These are phyloP conservation scores for Protostelium mycophagum DNA, from an alignment of 78 protist genomes.

Conservation along the genomic window DNA sequence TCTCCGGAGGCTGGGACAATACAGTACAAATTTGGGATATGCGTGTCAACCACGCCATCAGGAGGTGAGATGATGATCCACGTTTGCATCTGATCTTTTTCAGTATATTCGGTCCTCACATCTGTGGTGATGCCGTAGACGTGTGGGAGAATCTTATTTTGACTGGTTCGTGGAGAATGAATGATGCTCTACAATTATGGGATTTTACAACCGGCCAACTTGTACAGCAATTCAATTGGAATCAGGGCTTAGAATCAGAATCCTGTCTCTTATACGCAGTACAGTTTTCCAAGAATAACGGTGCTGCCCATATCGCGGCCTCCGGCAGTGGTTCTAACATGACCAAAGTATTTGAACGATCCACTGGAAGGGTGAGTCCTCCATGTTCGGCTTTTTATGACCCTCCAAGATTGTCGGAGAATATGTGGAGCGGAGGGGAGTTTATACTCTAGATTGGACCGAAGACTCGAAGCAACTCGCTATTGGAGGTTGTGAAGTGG, in stretches of 20 bases:
- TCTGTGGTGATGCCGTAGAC: slow-evolving; percentile 57
- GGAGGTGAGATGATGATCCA: not conserved
- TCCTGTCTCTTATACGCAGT: slow-evolving; percentile 26
- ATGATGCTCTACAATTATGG: slow-evolving; percentile 26
- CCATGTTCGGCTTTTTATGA: too few relatives aligned
- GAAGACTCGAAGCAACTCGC: not conserved
- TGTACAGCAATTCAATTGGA: not conserved
- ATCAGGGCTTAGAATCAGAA: not conserved
- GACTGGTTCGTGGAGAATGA: slow-evolving; percentile 22
- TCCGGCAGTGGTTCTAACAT: slow-evolving; percentile 29
- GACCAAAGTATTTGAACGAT: slow-evolving; percentile 2
- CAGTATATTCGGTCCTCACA: slow-evolving; percentile 39
- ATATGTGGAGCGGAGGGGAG: not conserved
- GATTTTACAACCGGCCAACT: slow-evolving; percentile 13
- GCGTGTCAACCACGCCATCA: not conserved
- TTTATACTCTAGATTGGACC: slow-evolving; percentile 3
- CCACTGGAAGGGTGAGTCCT: too few relatives aligned
- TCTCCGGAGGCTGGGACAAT: slow-evolving; percentile 97
- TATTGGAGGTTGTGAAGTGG: not conserved
- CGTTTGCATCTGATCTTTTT: not conserved
- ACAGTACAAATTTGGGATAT: slow-evolving; percentile 96
- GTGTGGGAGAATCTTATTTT: slow-evolving; percentile 1
- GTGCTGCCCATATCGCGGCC: slow-evolving; percentile 3
- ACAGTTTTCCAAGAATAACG: slow-evolving; percentile 6
- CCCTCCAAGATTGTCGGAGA: not conserved